Conservation (phyloP, 2,329 filamentous ascomycete genomes). For the Trichoderma hamatum region DNA sequence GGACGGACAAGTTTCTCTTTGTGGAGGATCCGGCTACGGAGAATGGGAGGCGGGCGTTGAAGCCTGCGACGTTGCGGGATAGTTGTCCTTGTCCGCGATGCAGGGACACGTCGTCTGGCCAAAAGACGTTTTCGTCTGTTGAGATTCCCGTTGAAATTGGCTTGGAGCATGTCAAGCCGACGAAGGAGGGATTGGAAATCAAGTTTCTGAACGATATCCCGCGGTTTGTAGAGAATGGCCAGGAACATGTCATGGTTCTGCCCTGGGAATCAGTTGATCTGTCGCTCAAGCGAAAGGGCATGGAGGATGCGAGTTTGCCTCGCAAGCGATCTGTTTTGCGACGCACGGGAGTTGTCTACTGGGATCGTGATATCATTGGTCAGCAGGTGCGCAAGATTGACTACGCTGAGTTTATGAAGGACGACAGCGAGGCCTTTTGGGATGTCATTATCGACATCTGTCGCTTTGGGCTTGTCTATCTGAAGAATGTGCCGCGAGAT, state of each 20-base stretch:
- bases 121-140: constrained; percentile 55
- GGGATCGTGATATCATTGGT: constrained; percentile 46
- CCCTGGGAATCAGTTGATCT: constrained; percentile 45
- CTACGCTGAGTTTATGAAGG: constrained; percentile 72
- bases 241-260: constrained; percentile 38
- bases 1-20: constrained; percentile 35
- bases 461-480: constrained; percentile 72
- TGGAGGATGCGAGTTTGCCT: constrained; percentile 33
- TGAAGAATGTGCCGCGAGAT: constrained; percentile 72
- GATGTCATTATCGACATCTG: constrained; percentile 64
- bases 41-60: constrained; percentile 33
- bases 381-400: constrained; percentile 60
- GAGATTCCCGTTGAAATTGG: constrained; percentile 44
- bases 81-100: constrained; percentile 57
- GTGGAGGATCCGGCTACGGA: constrained; percentile 35
- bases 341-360: constrained; percentile 43
- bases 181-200: constrained; percentile 53
- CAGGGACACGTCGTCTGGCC: constrained; percentile 60
- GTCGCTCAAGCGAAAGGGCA: constrained; percentile 32
- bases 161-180: constrained; percentile 38
- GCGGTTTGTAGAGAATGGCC: constrained; percentile 37
- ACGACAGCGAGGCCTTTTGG: constrained; percentile 57
- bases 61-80: constrained; percentile 52
- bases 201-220: constrained; percentile 59
- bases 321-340: constrained; percentile 36